Conservation (phyloP, 2,329 filamentous ascomycete genomes). For the Akanthomyces lecanii region DNA sequence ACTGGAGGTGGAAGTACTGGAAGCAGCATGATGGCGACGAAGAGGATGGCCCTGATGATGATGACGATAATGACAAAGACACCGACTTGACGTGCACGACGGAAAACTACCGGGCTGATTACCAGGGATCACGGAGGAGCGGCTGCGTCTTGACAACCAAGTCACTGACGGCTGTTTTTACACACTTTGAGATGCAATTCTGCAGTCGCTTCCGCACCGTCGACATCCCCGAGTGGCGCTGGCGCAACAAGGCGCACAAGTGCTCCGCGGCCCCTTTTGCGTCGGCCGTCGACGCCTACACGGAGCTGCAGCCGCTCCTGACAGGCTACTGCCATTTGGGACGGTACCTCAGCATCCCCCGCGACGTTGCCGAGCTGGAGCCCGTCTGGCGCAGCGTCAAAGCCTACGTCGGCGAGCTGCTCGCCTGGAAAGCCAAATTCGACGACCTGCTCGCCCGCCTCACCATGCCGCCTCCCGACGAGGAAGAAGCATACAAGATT, state of each 20-base stretch:
- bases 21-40: background rate
- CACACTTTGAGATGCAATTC: constrained; percentile 14
- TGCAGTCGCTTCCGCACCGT: constrained; percentile 3
- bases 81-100: background rate
- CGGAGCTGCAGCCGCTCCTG: constrained; percentile 15
- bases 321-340: background rate
- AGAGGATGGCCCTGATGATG: background rate
- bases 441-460: background rate
- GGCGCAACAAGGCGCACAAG: background rate
- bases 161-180: constrained; percentile 9
- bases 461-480: background rate
- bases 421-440: constrained; percentile 2
- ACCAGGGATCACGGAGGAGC: background rate
- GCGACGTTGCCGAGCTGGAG: background rate
- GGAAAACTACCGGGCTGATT: background rate
- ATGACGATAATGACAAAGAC: background rate
- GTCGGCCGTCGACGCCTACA: constrained; percentile 13
- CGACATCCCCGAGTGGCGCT: background rate
- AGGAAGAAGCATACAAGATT: background rate
- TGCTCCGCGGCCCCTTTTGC: constrained; percentile 5
- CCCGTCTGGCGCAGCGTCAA: background rate
- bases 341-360: background rate
- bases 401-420: background rate
- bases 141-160: constrained; percentile 9
- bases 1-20: constrained; percentile 13